A percentile compares a stretch with the other conserved stretches of the same genome.
phyloP scores from a whole-genome alignment of 2,329 filamentous ascomycete species.

The Pseudogymnoascus sp. region DNA sequence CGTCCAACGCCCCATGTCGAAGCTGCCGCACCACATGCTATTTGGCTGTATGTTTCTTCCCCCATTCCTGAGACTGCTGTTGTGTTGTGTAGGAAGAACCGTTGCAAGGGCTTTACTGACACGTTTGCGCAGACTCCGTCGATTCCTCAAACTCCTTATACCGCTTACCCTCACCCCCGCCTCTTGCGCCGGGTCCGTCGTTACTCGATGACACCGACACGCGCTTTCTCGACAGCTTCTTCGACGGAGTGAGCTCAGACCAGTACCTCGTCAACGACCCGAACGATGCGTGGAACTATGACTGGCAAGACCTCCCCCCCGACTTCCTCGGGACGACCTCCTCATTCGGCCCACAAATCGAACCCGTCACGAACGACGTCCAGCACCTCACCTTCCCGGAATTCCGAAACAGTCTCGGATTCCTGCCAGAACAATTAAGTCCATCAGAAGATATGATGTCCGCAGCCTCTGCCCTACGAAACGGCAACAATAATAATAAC shows the following conservation, averaged over 20 bases:
- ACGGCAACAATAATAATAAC: constrained; percentile 26
- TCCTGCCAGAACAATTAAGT: background rate
- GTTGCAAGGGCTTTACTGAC: background rate
- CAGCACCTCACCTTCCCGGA: background rate
- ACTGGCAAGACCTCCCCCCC: constrained; percentile 52
- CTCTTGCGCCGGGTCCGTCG: constrained; percentile 54
- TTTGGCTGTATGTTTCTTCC: constrained; percentile 55
- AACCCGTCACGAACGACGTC: background rate
- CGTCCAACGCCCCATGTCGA: constrained; percentile 45
- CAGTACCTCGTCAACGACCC: constrained; percentile 33
- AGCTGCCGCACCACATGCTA: constrained; percentile 46
- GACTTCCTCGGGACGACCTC: constrained; percentile 58
- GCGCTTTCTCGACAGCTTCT: constrained; percentile 49
- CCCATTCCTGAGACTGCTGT: background rate
- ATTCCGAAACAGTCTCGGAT: constrained; percentile 11
- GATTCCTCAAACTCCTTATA: constrained; percentile 34
- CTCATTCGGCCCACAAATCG: constrained; percentile 47
- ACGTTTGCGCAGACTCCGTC: constrained; percentile 33
- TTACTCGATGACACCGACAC: constrained; percentile 55
- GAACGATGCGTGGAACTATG: constrained; percentile 42
- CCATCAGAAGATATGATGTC: constrained; percentile 43
- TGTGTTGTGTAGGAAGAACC: background rate
- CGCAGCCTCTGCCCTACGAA: constrained; percentile 44
- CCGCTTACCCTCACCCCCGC: constrained; percentile 45
- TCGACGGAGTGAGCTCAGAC: constrained; percentile 44